Base-by-base conservation (phyloP, 441 rosid species). In the Pelargonium fulgidum region DNA sequence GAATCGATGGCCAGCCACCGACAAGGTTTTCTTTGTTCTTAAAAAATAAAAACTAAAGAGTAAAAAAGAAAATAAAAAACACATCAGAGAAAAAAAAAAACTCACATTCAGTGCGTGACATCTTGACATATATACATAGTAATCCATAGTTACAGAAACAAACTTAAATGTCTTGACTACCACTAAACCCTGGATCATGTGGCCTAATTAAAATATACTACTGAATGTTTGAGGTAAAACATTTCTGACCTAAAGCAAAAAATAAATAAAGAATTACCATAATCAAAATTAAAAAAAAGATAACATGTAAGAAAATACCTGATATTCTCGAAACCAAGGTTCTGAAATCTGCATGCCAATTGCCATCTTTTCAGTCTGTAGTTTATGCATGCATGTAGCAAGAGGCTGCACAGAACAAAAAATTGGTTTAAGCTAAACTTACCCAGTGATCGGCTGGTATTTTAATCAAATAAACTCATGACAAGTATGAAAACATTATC, bases 281-380 rank as follows among this genome's bases (percentile, higher is more conserved):
- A 52, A 62, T 45, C 22, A 24, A 45, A 45, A 19, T 48, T 4
- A 58, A 24, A 1, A 13, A 13, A 52, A 12, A 11, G 29, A 11
- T 16, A 36, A 64, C 7, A 65, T 19, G 45, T 1, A 20, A 5
- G 88, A 24, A 24, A 24, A 24, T 24, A 24, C 97, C 94, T 88
- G 97, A 81, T 87, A 89, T 77, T 93, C 97, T 0, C 96, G 96
- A 62, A 93, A 75, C 97, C 96, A 93, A 29, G 97, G 93, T 84
- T 93, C 99, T 47, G 97, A 85, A 75, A 93, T 86, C 75, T 93
- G 96, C 77, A 89, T 73, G 45, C 87, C 87, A 14, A 89, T 85
- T 8, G 96, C 95, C 97, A 89, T 81, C 75, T 89, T 93, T 65
- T 73, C 86, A 22, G 76, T 75, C 81, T 89, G 99, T 70, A 93